phyloP scores from a whole-genome alignment of 208 protist species.

The Trypanosomatidae sp. region DNA sequence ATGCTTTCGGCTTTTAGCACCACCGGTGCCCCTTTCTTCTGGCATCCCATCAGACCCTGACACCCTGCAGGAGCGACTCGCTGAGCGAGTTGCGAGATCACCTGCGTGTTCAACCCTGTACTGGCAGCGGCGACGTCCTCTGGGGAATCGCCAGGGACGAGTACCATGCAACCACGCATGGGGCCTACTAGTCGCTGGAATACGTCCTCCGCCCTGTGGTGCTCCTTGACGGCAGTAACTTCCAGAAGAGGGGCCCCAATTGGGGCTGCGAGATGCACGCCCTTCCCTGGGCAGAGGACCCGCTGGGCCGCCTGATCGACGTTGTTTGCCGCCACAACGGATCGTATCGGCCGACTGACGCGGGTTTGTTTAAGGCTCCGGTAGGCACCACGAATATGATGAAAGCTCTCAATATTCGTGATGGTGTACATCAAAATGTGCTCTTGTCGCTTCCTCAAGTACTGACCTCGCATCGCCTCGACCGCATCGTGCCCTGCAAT shows the following conservation, averaged over 20 bases:
- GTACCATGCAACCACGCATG: slow-evolving; percentile 21
- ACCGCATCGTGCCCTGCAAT: slow-evolving; percentile 94
- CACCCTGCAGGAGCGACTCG: too few relatives aligned
- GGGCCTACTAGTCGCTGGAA: slow-evolving; percentile 51
- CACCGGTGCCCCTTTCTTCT: slow-evolving; percentile 17
- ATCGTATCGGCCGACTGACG: slow-evolving; percentile 23
- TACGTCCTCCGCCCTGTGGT: slow-evolving; percentile 36
- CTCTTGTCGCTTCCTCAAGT: slow-evolving; percentile 45
- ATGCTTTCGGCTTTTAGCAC: slow-evolving; percentile 2
- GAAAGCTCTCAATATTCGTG: slow-evolving; percentile 73
- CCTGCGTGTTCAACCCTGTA: too few relatives aligned
- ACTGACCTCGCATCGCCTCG: slow-evolving; percentile 59
- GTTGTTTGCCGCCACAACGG: slow-evolving; percentile 70
- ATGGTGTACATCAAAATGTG: slow-evolving; percentile 79
- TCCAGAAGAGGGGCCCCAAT: slow-evolving; percentile 59
- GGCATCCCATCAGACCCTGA: neutral
- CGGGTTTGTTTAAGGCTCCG: slow-evolving; percentile 24
- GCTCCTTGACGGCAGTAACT: slow-evolving; percentile 58
- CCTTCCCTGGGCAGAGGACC: slow-evolving; percentile 43
- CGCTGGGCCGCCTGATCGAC: slow-evolving; percentile 43
- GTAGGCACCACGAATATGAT: slow-evolving; percentile 43
- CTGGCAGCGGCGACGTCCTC: too few relatives aligned
- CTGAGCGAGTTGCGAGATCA: too few relatives aligned
- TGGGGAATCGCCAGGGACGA: too few relatives aligned
- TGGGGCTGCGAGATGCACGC: slow-evolving; percentile 34